Base-by-base conservation (phyloP, 768 basidiomycete species). In the Tricholoma flavovirens region DNA sequence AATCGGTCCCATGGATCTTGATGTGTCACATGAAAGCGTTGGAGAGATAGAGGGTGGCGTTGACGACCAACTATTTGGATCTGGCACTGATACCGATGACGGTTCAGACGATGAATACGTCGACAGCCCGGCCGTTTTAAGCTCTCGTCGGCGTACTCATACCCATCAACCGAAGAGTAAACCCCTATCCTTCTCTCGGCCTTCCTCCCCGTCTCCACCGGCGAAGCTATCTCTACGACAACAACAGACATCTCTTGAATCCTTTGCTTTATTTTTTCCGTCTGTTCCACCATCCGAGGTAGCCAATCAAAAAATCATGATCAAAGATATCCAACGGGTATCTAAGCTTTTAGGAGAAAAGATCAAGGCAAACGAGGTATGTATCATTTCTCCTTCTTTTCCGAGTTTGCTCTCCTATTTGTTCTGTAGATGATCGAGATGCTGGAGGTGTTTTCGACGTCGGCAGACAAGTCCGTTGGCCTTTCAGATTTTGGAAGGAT, bases 261-360 rank as follows among this genome's bases (percentile, higher is more conserved):
- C 87, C 11, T 93, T 87, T 63, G 72, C 82, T 4, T 72, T 92
- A 43, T 92, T 93, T 73, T 92, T 93, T 67, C 84, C 87, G 29
- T 73, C 75, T 14, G 69, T 78, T 11, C 56, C 74, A 0, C 68
- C 75, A n/a, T 61, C 69, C 1, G 79, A 80, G 10, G 66, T 90
- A 4, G 68, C 75, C 11, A 62, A 65, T 19, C 80, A 84, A 62
- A 78, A 73, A 54, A 81, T 93, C 45, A 81, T 75, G 73, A 78
- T 90, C 60, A 79, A 80, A 55, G 88, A 93, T 58, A 72, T 93
- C 29, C 78, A 79, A 32, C 71, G 79, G 3, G 82, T 82, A 3
- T 80, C 84, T 0, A 73, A 74, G n/a, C 61, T 85, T 36, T 75
- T 93, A 36, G 84, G 84, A 42, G 88, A 90, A 67, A 86, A 82